Evolutionary conservation across 2,329 filamentous ascomycete species (phyloP), one percentile per base, ranked within the genome.

Genomic region (Aureobasidium vineae): DNA sequence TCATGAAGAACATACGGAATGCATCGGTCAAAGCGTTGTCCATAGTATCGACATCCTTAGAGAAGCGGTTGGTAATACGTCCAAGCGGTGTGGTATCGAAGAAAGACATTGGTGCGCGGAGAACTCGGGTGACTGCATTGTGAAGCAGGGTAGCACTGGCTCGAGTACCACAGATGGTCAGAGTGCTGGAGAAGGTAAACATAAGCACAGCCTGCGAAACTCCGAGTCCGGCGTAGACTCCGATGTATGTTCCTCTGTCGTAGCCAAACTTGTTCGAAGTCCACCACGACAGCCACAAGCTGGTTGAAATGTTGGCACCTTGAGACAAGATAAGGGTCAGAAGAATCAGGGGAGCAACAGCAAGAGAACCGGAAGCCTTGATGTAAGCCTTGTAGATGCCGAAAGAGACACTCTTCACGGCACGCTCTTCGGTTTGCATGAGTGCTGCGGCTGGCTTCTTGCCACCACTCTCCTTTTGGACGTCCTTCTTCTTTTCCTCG

Each of bases 1-100:
- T 97, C 72, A 97, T 80, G 72, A 93, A 89, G 80, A 94, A 97
- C 88, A 97, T 96, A 70, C 94, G 87, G 78, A 97, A 91, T 3
- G 91, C 89, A 72, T 97, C 94, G 0, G 90, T 90, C 50, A 97
- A 80, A 67, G 88, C 91, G 76, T 97, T 97, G 79, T 98, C 95
- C 92, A 98, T 96, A 66, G 95, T 91, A 73, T 97, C 92, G 47
- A 98, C 90, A 73, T 99, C 95, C 71, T 94, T 90, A 38, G 92
- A 96, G 79, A 98, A 98, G 19, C 95, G 90, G 76, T 98, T 98
- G 26, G 92, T 97, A 76, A 98, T 97, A 43, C 94, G 89, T 23
- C 95, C 95, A 1, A 98, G 84, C 0, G 95, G 95, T 0, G 95
- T 98, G 0, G 95, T 98, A 73, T 99, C 95, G 79, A 98, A 98